phyloP scores from a whole-genome alignment of 2,329 filamentous ascomycete species.

The Monosporascus cannonballus region DNA sequence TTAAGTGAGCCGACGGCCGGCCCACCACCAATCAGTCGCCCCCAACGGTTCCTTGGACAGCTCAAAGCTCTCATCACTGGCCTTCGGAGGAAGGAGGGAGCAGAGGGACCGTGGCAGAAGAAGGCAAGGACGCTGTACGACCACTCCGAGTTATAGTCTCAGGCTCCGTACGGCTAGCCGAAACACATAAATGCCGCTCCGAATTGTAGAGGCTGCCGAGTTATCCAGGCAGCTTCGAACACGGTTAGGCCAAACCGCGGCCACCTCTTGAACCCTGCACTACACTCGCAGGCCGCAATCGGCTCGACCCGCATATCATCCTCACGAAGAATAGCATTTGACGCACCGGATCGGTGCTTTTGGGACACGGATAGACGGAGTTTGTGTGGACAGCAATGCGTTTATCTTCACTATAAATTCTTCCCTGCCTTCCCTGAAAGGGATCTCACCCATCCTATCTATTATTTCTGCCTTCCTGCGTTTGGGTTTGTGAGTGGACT shows the following conservation, averaged over 20 bases:
- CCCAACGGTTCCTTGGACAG: background rate
- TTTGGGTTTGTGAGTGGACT: too few relatives aligned
- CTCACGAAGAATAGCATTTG: background rate
- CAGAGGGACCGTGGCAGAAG: background rate
- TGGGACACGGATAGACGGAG: background rate
- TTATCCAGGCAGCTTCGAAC: background rate
- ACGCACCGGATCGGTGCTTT: background rate
- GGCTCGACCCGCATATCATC: background rate
- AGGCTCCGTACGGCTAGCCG: background rate
- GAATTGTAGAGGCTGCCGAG: background rate
- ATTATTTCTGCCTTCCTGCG: too few relatives aligned
- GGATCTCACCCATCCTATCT: too few relatives aligned
- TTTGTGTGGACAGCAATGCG: background rate
- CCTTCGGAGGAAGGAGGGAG: background rate
- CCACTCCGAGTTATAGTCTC: background rate
- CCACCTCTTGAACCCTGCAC: background rate
- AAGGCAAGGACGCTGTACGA: background rate
- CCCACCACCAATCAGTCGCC: background rate
- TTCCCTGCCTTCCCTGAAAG: too few relatives aligned
- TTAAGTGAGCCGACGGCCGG: conserved; percentile 48
- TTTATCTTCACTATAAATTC: background rate
- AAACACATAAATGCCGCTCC: background rate
- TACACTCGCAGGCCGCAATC: background rate
- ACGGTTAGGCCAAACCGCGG: background rate
- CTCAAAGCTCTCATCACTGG: background rate